These are phyloP conservation scores for Cladosporium oxysporum DNA, from an alignment of 2,329 filamentous ascomycete genomes.

Conservation along the genomic window DNA sequence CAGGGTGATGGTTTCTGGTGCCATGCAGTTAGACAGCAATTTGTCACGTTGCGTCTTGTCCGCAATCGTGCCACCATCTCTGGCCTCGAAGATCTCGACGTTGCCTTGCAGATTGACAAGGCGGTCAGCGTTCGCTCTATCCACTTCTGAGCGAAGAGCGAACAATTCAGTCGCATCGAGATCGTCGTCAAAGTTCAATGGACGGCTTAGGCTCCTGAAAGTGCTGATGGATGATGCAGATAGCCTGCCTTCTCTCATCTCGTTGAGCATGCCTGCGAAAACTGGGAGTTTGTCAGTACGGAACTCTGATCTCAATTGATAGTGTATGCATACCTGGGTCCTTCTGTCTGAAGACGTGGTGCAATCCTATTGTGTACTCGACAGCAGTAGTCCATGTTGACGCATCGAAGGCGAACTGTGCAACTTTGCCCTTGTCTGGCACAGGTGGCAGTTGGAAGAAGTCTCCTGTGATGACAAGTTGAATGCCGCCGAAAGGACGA, in stretches of 20 bases:
- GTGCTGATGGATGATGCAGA: constrained; percentile 71
- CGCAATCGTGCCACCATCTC: constrained; percentile 68
- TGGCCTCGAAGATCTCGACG: constrained; percentile 67
- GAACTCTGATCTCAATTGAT: too few relatives aligned
- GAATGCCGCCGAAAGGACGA: constrained; percentile 91
- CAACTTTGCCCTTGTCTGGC: constrained; percentile 70
- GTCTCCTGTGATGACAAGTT: constrained; percentile 92
- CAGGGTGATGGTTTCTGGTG: constrained; percentile 74
- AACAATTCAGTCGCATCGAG: constrained; percentile 89
- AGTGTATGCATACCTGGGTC: constrained; percentile 62
- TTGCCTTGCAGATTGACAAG: constrained; percentile 72
- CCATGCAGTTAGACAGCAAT: constrained; percentile 88
- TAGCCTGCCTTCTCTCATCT: constrained; percentile 89
- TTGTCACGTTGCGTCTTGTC: constrained; percentile 72
- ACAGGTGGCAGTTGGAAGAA: constrained; percentile 98
- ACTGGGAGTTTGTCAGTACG: constrained; percentile 48
- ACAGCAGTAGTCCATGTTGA: constrained; percentile 90
- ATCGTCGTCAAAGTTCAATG: constrained; percentile 70
- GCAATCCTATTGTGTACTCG: constrained; percentile 91
- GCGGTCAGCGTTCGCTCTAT: constrained; percentile 75
- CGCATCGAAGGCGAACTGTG: constrained; percentile 92
- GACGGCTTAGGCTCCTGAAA: constrained; percentile 73
- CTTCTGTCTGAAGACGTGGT: constrained; percentile 93
- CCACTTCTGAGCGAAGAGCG: constrained; percentile 86
- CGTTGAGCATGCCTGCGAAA: constrained; percentile 94